Evolutionary conservation across 257 asterid genomes (phyloP).

Genomic region (Nicotiana knightiana): DNA sequence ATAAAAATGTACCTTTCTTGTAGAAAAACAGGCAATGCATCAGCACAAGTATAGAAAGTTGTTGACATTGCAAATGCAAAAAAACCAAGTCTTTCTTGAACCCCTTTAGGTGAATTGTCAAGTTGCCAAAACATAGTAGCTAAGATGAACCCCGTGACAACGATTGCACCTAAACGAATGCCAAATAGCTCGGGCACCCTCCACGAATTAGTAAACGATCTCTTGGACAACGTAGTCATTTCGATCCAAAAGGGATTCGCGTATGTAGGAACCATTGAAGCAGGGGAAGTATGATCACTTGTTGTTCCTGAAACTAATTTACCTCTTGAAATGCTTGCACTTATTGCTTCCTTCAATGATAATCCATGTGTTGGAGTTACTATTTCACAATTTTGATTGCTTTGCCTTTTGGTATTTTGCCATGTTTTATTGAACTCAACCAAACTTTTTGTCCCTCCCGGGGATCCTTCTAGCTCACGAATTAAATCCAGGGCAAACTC

Average conservation of each 20-base stretch:
- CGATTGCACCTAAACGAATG: constrained; percentile 38
- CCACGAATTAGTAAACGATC: constrained; percentile 51
- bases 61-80: constrained; percentile 80
- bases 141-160: constrained; percentile 63
- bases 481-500: constrained; percentile 74
- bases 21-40: constrained; percentile 62
- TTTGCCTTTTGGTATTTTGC: constrained; percentile 33
- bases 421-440: constrained; percentile 61
- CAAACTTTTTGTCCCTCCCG: constrained; percentile 57
- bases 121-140: constrained; percentile 70
- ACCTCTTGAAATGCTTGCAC: constrained; percentile 68
- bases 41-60: constrained; percentile 77
- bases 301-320: constrained; percentile 61
- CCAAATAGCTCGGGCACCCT: constrained; percentile 72
- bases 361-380: constrained; percentile 15
- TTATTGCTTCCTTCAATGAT: constrained; percentile 58
- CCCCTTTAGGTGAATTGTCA: constrained; percentile 62
- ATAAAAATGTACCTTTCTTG: constrained; percentile 71
- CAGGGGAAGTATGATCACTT: constrained; percentile 9
- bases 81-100: constrained; percentile 65
- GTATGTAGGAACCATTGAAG: constrained; percentile 44
- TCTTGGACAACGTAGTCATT: constrained; percentile 38
- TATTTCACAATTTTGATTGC: neutral
- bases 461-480: constrained; percentile 67
- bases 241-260: constrained; percentile 68